A percentile compares a stretch with the other conserved stretches of the same genome.
Evolutionary conservation across 2,329 filamentous ascomycete genomes (phyloP).

Genomic region (Xylaria sp.): DNA sequence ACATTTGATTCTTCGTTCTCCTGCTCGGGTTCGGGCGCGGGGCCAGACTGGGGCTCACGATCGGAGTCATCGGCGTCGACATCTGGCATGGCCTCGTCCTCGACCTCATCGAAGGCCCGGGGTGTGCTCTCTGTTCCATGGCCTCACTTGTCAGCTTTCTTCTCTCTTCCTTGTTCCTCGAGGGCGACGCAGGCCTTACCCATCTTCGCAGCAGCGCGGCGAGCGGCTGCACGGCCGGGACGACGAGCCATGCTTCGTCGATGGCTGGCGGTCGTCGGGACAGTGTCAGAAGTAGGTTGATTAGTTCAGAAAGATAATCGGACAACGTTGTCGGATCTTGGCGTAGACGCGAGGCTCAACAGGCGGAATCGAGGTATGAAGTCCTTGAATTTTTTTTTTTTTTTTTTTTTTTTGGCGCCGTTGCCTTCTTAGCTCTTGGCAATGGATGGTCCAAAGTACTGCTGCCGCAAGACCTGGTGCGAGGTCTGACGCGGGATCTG

Average conservation of each 20-base stretch:
- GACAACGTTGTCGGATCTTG: background rate
- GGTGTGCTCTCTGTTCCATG: constrained; percentile 60
- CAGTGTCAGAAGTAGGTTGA: too few species aligned
- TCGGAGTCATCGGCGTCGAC: constrained; percentile 54
- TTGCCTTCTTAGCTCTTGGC: too few species aligned
- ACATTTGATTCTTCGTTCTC: constrained; percentile 54
- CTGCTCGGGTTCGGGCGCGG: constrained; percentile 54
- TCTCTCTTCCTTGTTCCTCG: background rate
- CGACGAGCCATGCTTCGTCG: constrained; percentile 50
- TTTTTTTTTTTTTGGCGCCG: too few species aligned
- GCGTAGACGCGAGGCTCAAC: background rate
- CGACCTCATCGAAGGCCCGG: constrained; percentile 60
- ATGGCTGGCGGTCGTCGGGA: background rate
- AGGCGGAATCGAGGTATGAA: too few species aligned
- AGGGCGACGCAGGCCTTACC: background rate
- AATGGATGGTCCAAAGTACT: background rate
- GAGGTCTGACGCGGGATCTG: too few species aligned
- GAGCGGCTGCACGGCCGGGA: constrained; percentile 58
- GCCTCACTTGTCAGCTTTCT: constrained; percentile 14
- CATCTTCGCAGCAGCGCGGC: constrained; percentile 54
- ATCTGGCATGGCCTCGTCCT: constrained; percentile 64
- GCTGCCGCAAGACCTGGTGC: too few species aligned
- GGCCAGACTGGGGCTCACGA: constrained; percentile 41
- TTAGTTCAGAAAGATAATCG: background rate
- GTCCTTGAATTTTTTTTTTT: too few species aligned